These are phyloP conservation scores for Pythium periplocum DNA, from an alignment of 352 stramenopile genomes.

Conservation along the genomic window DNA sequence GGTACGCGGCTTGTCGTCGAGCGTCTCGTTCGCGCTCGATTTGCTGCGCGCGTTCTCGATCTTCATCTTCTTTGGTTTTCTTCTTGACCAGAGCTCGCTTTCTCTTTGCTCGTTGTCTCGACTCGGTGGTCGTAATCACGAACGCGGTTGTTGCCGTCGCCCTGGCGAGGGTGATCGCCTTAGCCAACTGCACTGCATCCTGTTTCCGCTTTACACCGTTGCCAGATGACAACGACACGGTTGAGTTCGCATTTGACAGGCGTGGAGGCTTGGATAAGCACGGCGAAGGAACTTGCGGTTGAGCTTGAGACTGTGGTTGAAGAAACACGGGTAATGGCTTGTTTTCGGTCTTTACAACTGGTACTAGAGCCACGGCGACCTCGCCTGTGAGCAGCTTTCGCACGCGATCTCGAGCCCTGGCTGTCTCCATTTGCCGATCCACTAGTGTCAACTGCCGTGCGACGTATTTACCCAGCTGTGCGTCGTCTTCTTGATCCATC, in stretches of 20 bases:
- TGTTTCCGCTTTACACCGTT: not conserved
- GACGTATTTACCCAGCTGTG: conserved; percentile 55
- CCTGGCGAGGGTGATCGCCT: conserved; percentile 11
- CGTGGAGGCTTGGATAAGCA: not conserved
- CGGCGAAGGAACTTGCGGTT: not conserved
- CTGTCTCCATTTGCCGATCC: conserved; percentile 42
- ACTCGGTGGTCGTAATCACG: conserved; percentile 35
- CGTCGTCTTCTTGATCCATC: conserved; percentile 26
- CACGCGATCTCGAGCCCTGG: conserved; percentile 49
- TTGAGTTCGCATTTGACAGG: not conserved
- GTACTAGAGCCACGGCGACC: not conserved
- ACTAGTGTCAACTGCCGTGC: conserved; percentile 46
- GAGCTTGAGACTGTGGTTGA: not conserved
- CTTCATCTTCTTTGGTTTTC: conserved; percentile 24
- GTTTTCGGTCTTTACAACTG: not conserved
- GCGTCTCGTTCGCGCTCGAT: conserved; percentile 45
- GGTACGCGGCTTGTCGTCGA: conserved; percentile 45
- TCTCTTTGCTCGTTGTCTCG: conserved; percentile 21
- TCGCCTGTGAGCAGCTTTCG: conserved; percentile 26
- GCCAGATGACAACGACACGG: not conserved
- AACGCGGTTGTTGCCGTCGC: conserved; percentile 23
- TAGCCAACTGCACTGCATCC: not conserved
- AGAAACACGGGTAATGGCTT: conserved; percentile 18
- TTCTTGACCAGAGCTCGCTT: conserved; percentile 14
- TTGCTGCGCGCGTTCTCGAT: conserved; percentile 11